Evolutionary conservation across 2,329 filamentous ascomycete species (phyloP).

Genomic region (Fusarium bulbicola): DNA sequence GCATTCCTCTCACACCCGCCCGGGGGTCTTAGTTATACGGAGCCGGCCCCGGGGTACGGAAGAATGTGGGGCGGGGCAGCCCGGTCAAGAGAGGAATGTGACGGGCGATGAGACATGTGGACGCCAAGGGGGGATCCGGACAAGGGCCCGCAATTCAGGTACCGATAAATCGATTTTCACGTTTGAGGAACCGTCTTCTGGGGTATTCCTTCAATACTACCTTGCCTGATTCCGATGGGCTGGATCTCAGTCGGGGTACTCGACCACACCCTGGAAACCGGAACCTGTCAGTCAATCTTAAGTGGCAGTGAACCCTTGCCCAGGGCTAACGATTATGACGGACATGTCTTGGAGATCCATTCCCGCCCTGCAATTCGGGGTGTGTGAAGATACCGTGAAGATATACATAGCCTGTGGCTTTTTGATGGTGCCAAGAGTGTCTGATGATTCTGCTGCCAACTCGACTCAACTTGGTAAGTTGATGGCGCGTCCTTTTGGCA

Average conservation of each 20-base stretch:
- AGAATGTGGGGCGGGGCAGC: constrained; percentile 38
- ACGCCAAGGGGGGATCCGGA: constrained; percentile 5
- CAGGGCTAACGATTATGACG: constrained; percentile 10
- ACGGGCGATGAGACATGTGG: constrained; percentile 30
- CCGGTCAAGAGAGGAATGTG: constrained; percentile 37
- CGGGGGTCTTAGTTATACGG: constrained; percentile 23
- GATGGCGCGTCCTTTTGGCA: constrained; percentile 21
- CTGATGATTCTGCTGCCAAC: constrained; percentile 32
- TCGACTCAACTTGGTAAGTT: constrained; percentile 55
- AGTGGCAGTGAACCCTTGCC: constrained; percentile 29
- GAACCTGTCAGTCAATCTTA: constrained; percentile 30
- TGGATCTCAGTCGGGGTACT: constrained; percentile 14
- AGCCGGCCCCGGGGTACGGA: constrained; percentile 32
- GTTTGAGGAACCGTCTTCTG: constrained; percentile 19
- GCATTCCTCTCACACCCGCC: constrained; percentile 38
- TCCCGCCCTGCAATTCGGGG: constrained; percentile 20
- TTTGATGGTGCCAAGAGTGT: constrained; percentile 17
- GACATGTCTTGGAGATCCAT: constrained; percentile 34
- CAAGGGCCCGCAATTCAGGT: constrained; percentile 15
- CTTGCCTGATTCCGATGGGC: constrained; percentile 24
- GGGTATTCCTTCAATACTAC: constrained; percentile 24
- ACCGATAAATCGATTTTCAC: constrained; percentile 16
- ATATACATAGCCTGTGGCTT: constrained; percentile 21
- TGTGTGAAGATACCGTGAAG: constrained; percentile 15
- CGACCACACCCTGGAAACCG: constrained; percentile 32